Evolutionary conservation across 106 monocot species (phyloP).

Genomic region (Chionographis japonica): DNA sequence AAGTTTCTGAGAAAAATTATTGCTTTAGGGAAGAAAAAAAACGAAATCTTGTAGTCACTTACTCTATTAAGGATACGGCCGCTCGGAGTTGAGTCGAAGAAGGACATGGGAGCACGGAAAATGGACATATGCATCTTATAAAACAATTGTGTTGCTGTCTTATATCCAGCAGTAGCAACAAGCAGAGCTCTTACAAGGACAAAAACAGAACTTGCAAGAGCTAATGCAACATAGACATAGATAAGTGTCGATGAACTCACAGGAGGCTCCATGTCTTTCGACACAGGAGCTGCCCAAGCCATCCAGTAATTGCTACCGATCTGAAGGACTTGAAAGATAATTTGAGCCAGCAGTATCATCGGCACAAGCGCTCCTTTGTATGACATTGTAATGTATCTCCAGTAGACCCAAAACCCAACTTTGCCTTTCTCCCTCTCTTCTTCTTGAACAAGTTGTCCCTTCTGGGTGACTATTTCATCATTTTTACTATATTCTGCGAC

Average conservation of each 20-base stretch:
- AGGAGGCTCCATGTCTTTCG: slow-evolving; percentile 27
- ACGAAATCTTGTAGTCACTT: neutral
- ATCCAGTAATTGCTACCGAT: slow-evolving; percentile 80
- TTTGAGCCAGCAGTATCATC: slow-evolving; percentile 41
- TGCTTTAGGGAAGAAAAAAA: neutral
- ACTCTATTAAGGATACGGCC: slow-evolving; percentile 74
- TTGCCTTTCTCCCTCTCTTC: slow-evolving; percentile 82
- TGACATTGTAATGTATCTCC: slow-evolving; percentile 57
- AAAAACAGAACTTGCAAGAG: slow-evolving; percentile 44
- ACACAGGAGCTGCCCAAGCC: slow-evolving; percentile 53
- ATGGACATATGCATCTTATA: slow-evolving; percentile 58
- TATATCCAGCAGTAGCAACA: slow-evolving; percentile 26
- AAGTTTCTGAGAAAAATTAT: neutral
- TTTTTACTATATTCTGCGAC: slow-evolving; percentile 16
- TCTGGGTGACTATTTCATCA: slow-evolving; percentile 7
- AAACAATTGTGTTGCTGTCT: slow-evolving; percentile 33
- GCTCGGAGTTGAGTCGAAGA: slow-evolving; percentile 79
- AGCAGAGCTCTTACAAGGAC: slow-evolving; percentile 28
- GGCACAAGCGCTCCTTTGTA: slow-evolving; percentile 59
- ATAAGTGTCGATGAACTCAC: slow-evolving; percentile 28
- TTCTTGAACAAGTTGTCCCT: slow-evolving; percentile 52
- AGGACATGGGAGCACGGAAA: slow-evolving; percentile 78
- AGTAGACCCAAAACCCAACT: slow-evolving; percentile 54
- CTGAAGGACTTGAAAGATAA: slow-evolving; percentile 48
- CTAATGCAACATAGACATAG: slow-evolving; percentile 53